Base-by-base conservation (phyloP, 139 green algal genomes). In the Ostreobium quekettii region DNA sequence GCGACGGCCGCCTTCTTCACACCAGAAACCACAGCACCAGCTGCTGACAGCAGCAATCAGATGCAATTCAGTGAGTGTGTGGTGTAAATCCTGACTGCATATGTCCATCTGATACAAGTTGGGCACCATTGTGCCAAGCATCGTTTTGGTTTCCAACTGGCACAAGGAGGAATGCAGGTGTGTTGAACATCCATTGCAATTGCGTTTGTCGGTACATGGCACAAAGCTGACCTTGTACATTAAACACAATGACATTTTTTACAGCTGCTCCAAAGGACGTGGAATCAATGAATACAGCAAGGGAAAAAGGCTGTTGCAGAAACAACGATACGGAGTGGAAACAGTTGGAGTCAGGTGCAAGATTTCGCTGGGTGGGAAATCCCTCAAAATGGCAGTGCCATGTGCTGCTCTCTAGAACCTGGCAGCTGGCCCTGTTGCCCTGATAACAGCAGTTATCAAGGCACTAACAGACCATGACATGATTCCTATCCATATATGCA, bases 271-370 rank as follows among this genome's bases (percentile, higher is more conserved):
- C 11, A 26, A 53, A 53, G 42, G 19, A 53, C 11, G 42, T 19
- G 42, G 19, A 53, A 11, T 53, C 42, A 53, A 53, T 53, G 19
- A 53, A 53, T 53, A 53, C 11, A 53, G 42, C 42, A 53, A 53
- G 19, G 19, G 19, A 53, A 53, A 53, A 53, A 53, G 19, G 19
- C 11, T 26, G 42, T 26, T 11, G 42, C 15, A 53, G 42, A 53
- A 19, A 53, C 15, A 53, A 53, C 15, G 42, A 53, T 11, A 19
- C 15, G 19, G 19, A 53, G 11, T 53, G 11, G 15, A 53, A 53
- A 53, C 11, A 53, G 19, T 19, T 53, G 42, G 19, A 19, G 42
- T 19, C 19, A 26, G 42, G 15, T 26, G 42, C 42, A 26, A 11
- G 15, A 53, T 53, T 53, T 53, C 42, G 11, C 11, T 19, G 42